A percentile compares a stretch with the other conserved stretches of the same genome.
These are phyloP conservation scores for Penicillium brasilianum DNA, from an alignment of 2,329 filamentous ascomycete genomes.

Conservation along the genomic window DNA sequence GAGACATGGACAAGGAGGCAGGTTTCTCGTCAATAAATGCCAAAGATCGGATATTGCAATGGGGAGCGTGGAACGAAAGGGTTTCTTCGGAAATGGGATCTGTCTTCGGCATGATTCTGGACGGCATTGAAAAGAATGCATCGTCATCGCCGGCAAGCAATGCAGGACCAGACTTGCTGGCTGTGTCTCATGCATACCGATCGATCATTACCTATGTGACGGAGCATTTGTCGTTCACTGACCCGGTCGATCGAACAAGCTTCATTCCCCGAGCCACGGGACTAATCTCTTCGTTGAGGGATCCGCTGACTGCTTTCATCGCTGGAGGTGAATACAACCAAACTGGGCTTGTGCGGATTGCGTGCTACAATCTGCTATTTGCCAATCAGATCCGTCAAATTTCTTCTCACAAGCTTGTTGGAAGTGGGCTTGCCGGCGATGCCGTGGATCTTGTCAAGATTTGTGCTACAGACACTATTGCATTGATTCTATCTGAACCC, in stretches of 20 bases:
- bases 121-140: conserved; percentile 26
- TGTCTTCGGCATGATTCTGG: conserved; percentile 42
- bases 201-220: conserved; percentile 57
- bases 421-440: conserved; percentile 27
- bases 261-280: conserved; percentile 49
- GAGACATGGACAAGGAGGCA: conserved; percentile 51
- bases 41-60: conserved; percentile 45
- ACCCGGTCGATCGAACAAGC: conserved; percentile 57
- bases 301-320: conserved; percentile 35
- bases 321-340: conserved; percentile 24
- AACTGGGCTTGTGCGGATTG: conserved; percentile 29
- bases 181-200: conserved; percentile 37
- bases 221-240: conserved; percentile 57
- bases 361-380: conserved; percentile 43
- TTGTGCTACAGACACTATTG: conserved; percentile 45
- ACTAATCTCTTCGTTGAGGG: conserved; percentile 48
- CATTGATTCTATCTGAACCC: conserved; percentile 37
- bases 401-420: conserved; percentile 40
- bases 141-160: conserved; percentile 2
- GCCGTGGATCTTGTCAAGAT: conserved; percentile 39
- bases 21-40: conserved; percentile 48
- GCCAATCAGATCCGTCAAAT: conserved; percentile 47
- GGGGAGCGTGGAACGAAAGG: conserved; percentile 62
- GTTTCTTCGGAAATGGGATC: conserved; percentile 54
- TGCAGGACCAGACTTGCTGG: conserved; percentile 18